Percentiles rank a stretch among this genome's conserved stretches.
These are phyloP conservation scores for Rosa persica DNA, from an alignment of 306 rosid species.

Conservation along the genomic window DNA sequence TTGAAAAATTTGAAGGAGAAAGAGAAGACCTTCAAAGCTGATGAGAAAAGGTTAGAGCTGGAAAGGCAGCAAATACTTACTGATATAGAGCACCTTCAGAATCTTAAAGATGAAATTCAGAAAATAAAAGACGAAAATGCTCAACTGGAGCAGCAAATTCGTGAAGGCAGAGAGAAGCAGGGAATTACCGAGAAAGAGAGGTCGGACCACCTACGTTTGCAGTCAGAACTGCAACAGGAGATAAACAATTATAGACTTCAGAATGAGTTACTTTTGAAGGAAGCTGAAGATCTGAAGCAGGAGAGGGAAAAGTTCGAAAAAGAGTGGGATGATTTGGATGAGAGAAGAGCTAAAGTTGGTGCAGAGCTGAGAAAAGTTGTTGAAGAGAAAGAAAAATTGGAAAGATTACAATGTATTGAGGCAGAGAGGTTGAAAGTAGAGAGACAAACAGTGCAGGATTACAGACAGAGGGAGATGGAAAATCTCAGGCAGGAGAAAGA, in stretches of 20 bases:
- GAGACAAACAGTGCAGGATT: constrained; percentile 50
- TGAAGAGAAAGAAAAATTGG: constrained; percentile 62
- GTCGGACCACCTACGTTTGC: constrained; percentile 66
- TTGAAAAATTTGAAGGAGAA: constrained; percentile 55
- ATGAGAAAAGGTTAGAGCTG: constrained; percentile 62
- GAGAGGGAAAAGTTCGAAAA: constrained; percentile 78
- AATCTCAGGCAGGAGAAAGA: constrained; percentile 70
- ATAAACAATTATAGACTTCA: constrained; percentile 61
- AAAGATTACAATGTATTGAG: constrained; percentile 47
- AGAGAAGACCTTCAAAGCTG: constrained; percentile 54
- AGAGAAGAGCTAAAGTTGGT: constrained; percentile 56
- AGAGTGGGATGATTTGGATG: constrained; percentile 85
- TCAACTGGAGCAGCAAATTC: constrained; percentile 55
- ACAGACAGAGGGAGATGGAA: constrained; percentile 55
- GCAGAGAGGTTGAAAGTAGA: constrained; percentile 66
- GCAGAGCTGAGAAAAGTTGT: constrained; percentile 42
- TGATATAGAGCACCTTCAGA: constrained; percentile 53
- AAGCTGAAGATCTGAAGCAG: constrained; percentile 67
- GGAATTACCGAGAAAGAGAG: constrained; percentile 62
- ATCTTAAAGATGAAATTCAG: constrained; percentile 54
- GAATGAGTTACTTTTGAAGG: constrained; percentile 49
- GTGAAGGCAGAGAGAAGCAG: constrained; percentile 57
- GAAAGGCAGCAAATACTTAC: constrained; percentile 61
- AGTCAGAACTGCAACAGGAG: constrained; percentile 68
- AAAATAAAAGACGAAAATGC: constrained; percentile 52